Evolutionary conservation across 495 filamentous ascomycete genomes (phyloP), one percentile per base, ranked within the genome.

Genomic region (Penicillium lividum): DNA sequence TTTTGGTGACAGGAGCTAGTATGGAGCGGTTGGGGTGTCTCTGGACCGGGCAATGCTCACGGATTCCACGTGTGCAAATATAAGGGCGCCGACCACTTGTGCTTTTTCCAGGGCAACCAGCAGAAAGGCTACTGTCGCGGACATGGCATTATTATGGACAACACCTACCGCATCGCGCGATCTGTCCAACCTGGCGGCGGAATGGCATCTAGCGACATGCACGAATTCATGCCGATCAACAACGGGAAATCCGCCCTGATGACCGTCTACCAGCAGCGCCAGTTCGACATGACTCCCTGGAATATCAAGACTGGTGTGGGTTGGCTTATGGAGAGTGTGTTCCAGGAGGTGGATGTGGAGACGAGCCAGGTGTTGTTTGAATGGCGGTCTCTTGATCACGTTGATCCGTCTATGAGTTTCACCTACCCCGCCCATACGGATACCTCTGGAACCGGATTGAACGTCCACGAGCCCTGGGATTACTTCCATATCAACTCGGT

Each of bases 401-500:
- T 80, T 52, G 77, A 78, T 54, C 80, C 80, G 0, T 77, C 73
- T 0, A 64, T 63, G 50, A 73, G 68, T 51, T 80, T 78, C 61
- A 81, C 74, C 16, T 77, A 66, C 61, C 75, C 77, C 44, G 56
- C 65, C 25, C 69, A 74, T 29, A 80, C 78, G 4, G 79, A 82
- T 68, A 77, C 77, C 51, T 77, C 73, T 58, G 73, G 79, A 33
- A 73, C 77, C 25, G 74, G 74, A 49, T 62, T 78, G 64, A 62
- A 72, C 45, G 67, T 73, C 43, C 65, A 63, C 55, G 66, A 80
- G 57, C 79, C 84, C 4, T 86, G 81, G 80, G 83, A 88, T 66
- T 86, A 82, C 66, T 86, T 86, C 72, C 84, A 86, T 67, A 83
- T 88, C 69, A 86, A 86, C 67, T 84, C 81, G 18, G 74, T 88